Evolutionary conservation across 495 filamentous ascomycete species (phyloP), one percentile per base, ranked within the genome.

Genomic region (Neurospora tetraspora): DNA sequence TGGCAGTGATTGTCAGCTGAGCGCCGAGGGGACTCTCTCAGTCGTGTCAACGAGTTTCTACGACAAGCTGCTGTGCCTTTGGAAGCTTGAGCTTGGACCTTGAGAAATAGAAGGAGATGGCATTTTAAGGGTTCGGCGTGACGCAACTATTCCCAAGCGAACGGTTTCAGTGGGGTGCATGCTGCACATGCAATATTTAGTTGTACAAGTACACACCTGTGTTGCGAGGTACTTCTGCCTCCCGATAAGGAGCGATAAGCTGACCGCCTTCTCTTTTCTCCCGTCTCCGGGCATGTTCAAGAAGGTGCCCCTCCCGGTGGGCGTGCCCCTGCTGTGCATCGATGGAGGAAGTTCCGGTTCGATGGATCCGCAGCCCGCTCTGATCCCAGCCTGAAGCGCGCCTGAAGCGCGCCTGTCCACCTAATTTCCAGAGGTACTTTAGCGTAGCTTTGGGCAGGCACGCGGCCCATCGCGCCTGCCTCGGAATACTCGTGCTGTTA

Each of bases 21-120:
- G 73, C 34, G 68, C 43, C 37, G 74, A 71, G 36, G 70, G 39
- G 39, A 79, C 72, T 16, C 70, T 88, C 68, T 77, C 86, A 4
- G 85, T 89, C 74, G 85, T 96, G 11, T 94, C 92, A 36, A 94
- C 92, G 31, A 97, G 94, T 81, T 97, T 97, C 77, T 97, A 97
- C 78, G 94, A 97, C 82, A 88, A 86, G 76, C 81, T 92, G 71
- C 75, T 97, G 18, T 96, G 91, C 81, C 74, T 94, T n/a, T 98
- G 94, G 94, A 82, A 85, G 65, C 81, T 86, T 75, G 81, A 78
- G 5, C 38, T 71, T 71, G 40, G 39, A 36, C 12, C 23, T 27
- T 70, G 23, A 43, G 34, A 14, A 43, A 11, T 4, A 12, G 12
- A 27, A 27, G 27, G 27, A 27, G 1, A 27, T 27, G 27, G 27